Conservation (phyloP, 2,329 filamentous ascomycete species). For the Elsinoe arachidis region DNA sequence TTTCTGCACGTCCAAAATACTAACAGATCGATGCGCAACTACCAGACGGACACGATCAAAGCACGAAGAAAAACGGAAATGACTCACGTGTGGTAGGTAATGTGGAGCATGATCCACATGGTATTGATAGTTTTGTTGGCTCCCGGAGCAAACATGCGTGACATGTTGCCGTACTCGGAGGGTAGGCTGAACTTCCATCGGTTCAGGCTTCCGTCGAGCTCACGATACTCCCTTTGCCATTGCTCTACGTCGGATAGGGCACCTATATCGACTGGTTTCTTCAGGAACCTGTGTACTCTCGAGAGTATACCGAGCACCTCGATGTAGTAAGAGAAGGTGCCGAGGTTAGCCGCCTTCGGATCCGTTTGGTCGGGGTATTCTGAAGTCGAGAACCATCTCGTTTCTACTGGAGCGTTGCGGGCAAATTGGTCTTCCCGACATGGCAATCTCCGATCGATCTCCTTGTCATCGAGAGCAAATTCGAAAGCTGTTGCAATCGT, state of each 20-base stretch:
- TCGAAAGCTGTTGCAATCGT: slow-evolving; percentile 88
- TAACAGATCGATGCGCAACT: no score
- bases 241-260: slow-evolving; percentile 75
- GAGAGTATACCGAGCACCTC: slow-evolving; percentile 82
- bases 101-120: slow-evolving; percentile 84
- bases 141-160: slow-evolving; percentile 60
- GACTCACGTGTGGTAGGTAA: slow-evolving; percentile 72
- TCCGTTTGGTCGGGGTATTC: slow-evolving; percentile 40
- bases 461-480: slow-evolving; percentile 78
- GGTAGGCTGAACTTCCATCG: slow-evolving; percentile 80
- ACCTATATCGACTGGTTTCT: slow-evolving; percentile 81
- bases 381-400: slow-evolving; percentile 60
- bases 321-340: slow-evolving; percentile 82
- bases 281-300: slow-evolving; percentile 79
- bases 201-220: slow-evolving; percentile 70
- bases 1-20: no score
- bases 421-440: slow-evolving; percentile 82
- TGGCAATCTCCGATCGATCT: slow-evolving; percentile 78
- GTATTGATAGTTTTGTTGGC: slow-evolving; percentile 64
- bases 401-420: slow-evolving; percentile 75
- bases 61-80: neutral
- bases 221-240: slow-evolving; percentile 81
- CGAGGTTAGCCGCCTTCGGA: slow-evolving; percentile 69
- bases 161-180: slow-evolving; percentile 74
- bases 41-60: no score